Evolutionary conservation across 176 grass and related monocot species (phyloP), one percentile per base, ranked within the genome.

Genomic region (Oropetium thomaeum): DNA sequence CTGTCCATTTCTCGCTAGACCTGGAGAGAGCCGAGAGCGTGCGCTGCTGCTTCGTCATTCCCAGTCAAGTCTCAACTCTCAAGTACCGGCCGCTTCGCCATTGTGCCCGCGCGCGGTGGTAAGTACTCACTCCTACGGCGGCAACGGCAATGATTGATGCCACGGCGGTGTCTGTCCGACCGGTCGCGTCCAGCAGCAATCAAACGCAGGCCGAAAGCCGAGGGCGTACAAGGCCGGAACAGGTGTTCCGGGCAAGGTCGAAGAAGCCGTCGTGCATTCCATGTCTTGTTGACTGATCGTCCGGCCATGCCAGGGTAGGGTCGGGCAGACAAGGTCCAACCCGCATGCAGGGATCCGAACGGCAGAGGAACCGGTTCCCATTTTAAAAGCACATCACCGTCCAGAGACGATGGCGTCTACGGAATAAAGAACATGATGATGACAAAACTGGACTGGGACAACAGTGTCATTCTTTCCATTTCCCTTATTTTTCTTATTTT

Each of bases 101-200:
- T 62, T 8, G 76, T 76, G 54, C 58, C 84, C 3, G 80, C n/a
- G 58, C n/a, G n/a, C n/a, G n/a, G n/a, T 52, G 12, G 19, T 0
- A 43, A 45, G 70, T 7, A 17, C 40, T 5, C n/a, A n/a, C n/a
- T n/a, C n/a, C n/a, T n/a, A n/a, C n/a, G n/a, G n/a, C n/a, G n/a
- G n/a, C n/a, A n/a, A 37, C 79, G 23, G 47, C 70, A 53, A 75
- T 64, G 32, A 91, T 75, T 79, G 79, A 16, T 65, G 74, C 63
- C 74, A 55, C 22, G 22, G 10, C 52, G 25, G 16, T 23, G 52
- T 11, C 52, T 26, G 22, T 20, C 16, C 11, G 54, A 27, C 7
- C 52, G 40, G 23, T 57, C n/a, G 54, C 54, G 52, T 55, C 23
- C 22, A 10, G 22, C 22, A 10, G 22, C 22, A 22, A 55, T 5